Base-by-base conservation (phyloP, 805 yeast species). In the Metschnikowia peoriensis region DNA sequence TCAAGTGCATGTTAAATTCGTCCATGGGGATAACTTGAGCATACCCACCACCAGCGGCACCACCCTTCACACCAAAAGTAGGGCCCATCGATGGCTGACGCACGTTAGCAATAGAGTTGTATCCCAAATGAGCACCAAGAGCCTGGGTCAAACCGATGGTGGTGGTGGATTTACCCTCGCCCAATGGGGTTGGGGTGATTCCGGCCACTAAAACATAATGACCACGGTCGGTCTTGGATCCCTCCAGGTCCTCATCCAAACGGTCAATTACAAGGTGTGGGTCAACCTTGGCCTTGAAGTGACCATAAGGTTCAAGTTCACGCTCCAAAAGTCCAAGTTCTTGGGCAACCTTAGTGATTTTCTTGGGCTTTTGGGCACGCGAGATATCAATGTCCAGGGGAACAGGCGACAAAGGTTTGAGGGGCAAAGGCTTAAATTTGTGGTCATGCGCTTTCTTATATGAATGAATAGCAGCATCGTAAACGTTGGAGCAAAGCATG, bases 11-110 rank as follows among this genome's bases (percentile, higher is more conserved):
- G 76, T 94, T 93, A 79, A 93, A 93, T 73, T 93, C 97, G 71
- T 93, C 99, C 97, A 93, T 93, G 48, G 98, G 98, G 62, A 93
- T 92, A 44, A 93, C 98, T 74, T 93, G 98, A 1, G 98, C 82
- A 71, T 91, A 93, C 45, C 98, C 98, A 67, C 98, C 99, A 63
- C 99, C 99, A 16, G 98, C 98, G 52, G 99, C 99, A 71, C 98
- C 98, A 66, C 99, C 99, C 75, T 93, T 93, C 63, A 93, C 91
- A 70, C 99, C 99, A 64, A 93, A 93, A 16, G 98, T 93, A 47
- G 99, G 99, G 39, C 98, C 98, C 97, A 93, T 90, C 9, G 96
- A 88, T 29, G 98, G 98, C 70, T 93, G 99, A 70, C 99, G 88
- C 47, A 93, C 97, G 64, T 89, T 91, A 49, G 98, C 99, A 69